Evolutionary conservation across 2,329 filamentous ascomycete species (phyloP), one percentile per base, ranked within the genome.

Genomic region (Emericellopsis atlantica): DNA sequence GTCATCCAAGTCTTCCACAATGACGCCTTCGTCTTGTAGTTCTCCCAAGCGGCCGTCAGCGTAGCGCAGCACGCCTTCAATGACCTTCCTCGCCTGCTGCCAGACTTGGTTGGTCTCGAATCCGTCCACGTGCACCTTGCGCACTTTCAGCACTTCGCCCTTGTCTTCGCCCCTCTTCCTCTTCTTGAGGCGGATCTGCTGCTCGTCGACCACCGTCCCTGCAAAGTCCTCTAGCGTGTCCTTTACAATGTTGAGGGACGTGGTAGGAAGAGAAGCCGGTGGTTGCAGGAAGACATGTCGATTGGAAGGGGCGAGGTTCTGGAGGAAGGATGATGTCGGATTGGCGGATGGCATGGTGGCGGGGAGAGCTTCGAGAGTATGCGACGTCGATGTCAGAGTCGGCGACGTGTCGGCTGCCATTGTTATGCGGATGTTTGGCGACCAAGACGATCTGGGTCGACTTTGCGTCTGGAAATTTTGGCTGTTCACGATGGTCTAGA

Each of bases 41-140:
- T 71, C 70, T 39, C 64, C 57, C 14, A 78, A 54, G 4, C 63
- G 54, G 6, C 61, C 57, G 37, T 67, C 60, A 0, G 71, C 69
- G 47, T 74, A 68, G 34, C 64, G 58, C 36, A 77, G 50, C 10
- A 73, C 62, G 37, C 70, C 69, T 11, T 60, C 72, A 43, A 96
- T 79, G 16, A 96, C 86, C 51, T 84, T 78, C 54, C 80, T 81
- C 8, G 87, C 84, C 64, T 98, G 92, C 60, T 95, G 86, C 84
- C 90, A 98, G 35, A 98, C 80, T 61, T 96, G 90, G 16, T 81
- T 77, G 10, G 84, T 81, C 51, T 84, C 84, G 51, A 96, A 95
- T 0, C 90, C 92, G 43, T 94, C 79, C 6, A 87, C 69, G 56
- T 95, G 84, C 14, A 98, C 67, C 59, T 84, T 88, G 51, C 84